Conservation (phyloP, 768 basidiomycete species). For the Suillus clintonianus region DNA sequence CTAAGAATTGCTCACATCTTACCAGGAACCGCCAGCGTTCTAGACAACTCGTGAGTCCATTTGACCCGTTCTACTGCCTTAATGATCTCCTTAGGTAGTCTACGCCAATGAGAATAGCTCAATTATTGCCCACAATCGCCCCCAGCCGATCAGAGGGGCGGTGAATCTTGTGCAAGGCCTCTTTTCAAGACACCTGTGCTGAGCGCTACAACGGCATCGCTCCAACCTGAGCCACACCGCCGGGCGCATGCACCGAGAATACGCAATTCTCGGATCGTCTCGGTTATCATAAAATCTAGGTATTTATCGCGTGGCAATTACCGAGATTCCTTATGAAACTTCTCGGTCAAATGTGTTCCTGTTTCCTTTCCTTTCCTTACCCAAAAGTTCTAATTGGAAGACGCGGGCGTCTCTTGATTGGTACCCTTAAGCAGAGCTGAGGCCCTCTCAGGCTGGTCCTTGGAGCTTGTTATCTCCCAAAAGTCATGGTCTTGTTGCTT, state of each 20-base stretch:
- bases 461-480: conserved; percentile 2
- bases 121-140: neutral
- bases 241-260: neutral
- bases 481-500: conserved; percentile 14
- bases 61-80: neutral
- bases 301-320: neutral
- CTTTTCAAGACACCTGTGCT: conserved; percentile 1
- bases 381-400: conserved; percentile 7
- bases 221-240: too few relatives aligned
- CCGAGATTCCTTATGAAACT: conserved; percentile 2
- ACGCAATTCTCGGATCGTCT: neutral
- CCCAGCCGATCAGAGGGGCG: neutral
- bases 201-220: neutral
- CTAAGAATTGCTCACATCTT: neutral
- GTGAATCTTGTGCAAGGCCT: neutral
- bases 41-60: neutral
- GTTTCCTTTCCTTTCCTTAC: conserved; percentile 2
- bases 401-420: conserved; percentile 9
- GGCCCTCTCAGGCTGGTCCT: conserved; percentile 19
- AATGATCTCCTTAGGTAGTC: neutral
- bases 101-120: neutral
- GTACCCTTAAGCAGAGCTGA: conserved; percentile 6
- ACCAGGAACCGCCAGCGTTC: neutral
- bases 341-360: neutral
- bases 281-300: neutral